Base-by-base conservation (phyloP, 192 early-diverging fungal species). In the Backusella psychrophila region DNA sequence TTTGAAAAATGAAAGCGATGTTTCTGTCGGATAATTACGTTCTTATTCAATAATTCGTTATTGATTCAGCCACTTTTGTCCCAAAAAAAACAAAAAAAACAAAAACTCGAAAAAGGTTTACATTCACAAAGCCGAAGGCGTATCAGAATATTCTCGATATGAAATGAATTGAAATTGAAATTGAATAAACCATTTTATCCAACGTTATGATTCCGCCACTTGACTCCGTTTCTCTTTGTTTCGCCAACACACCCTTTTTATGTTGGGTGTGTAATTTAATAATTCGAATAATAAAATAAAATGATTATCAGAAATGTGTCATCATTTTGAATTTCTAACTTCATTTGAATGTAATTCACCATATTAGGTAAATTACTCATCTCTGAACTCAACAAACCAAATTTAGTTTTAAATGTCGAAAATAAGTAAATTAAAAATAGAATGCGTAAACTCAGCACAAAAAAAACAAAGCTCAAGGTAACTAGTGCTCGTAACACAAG, bases 351-450 rank as follows among this genome's bases (percentile, higher is more conserved):
- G 21, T 29, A 63, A 63, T 63, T 26, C 26, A 63, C 56, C 56
- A 63, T 26, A 29, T 63, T 63, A 29, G 56, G 56, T 63, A 26
- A 21, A 63, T 63, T 63, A 63, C 56, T 29, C 21, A 63, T 4
- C 19, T 63, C 56, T 63, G 21, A 26, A 14, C 56, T 63, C 9
- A 63, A 63, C 12, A 14, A 63, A 4, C 56, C 56, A 29, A 63
- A 63, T 63, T 63, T 63, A 4, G 23, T 26, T 63, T 63, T 26
- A 59, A 59, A 26, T 59, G 23, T 59, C 56, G 56, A 59, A 59
- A 59, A 59, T 59, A 59, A 59, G 56, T 59, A 26, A 59, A 59
- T 59, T 59, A 59, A 59, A 59, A 59, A 59, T 59, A 59, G 56
- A 29, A 59, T 59, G 9, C 21, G 6, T 21, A 0, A 59, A 26